phyloP scores from a whole-genome alignment of 257 asterid species.

The Nicotiana sylvestris region DNA sequence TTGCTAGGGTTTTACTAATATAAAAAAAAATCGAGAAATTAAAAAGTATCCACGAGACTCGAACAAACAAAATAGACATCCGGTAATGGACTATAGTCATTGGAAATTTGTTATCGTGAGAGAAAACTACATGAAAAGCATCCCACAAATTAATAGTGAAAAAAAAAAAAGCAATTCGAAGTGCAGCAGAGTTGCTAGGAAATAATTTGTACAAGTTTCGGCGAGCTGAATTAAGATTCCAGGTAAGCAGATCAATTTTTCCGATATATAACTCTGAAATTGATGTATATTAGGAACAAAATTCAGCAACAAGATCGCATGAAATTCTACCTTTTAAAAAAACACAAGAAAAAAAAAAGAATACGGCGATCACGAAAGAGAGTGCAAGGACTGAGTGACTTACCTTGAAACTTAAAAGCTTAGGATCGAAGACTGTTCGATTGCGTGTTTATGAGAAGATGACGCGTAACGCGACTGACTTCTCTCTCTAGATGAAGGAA shows the following conservation, averaged over 20 bases:
- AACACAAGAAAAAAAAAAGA: not conserved
- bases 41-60: not conserved
- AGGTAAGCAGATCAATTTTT: not conserved
- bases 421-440: not conserved
- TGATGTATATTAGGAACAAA: not conserved
- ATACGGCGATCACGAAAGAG: not conserved
- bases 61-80: not conserved
- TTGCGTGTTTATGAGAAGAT: slow-evolving; percentile 4
- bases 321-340: not conserved
- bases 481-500: not conserved
- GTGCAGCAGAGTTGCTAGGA: not conserved
- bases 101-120: not conserved
- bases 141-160: not conserved
- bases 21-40: not conserved
- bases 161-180: not conserved
- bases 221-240: not conserved
- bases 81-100: not conserved
- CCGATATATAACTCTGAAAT: not conserved
- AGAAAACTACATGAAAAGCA: not conserved
- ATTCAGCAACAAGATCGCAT: not conserved
- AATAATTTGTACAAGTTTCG: not conserved
- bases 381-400: not conserved
- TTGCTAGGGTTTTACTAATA: not conserved
- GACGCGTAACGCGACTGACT: slow-evolving; percentile 4
- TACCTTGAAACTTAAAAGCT: not conserved